Percentiles rank a stretch among this genome's conserved stretches.
phyloP scores from a whole-genome alignment of 2,329 filamentous ascomycete genomes.

The Cladosporium oxysporum region DNA sequence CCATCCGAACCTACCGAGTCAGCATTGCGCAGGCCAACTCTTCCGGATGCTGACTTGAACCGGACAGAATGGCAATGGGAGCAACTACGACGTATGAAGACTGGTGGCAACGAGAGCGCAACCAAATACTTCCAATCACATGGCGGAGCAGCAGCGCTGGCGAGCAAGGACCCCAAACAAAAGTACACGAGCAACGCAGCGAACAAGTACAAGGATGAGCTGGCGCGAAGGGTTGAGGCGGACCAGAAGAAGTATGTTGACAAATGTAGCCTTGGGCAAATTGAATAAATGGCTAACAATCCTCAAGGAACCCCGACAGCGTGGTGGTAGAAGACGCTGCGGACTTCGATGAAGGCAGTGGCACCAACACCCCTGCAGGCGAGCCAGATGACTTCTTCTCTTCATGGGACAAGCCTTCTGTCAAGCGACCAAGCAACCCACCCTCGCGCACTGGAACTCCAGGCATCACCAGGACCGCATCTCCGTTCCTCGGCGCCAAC shows the following conservation, averaged over 20 bases:
- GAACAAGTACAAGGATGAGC: slow-evolving; percentile 95
- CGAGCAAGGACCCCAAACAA: slow-evolving; percentile 93
- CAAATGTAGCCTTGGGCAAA: too few species aligned
- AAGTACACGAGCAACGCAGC: slow-evolving; percentile 96
- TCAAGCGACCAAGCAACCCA: slow-evolving; percentile 94
- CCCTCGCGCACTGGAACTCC: slow-evolving; percentile 88
- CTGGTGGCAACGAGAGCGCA: slow-evolving; percentile 95
- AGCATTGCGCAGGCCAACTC: background rate
- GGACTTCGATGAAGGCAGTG: slow-evolving; percentile 61
- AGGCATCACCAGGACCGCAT: slow-evolving; percentile 76
- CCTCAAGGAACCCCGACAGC: slow-evolving; percentile 72
- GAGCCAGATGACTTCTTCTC: slow-evolving; percentile 97
- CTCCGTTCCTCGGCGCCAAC: slow-evolving; percentile 76
- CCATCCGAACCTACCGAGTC: background rate
- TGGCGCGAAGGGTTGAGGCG: slow-evolving; percentile 78
- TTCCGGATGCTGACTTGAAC: slow-evolving; percentile 4
- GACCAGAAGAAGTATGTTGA: slow-evolving; percentile 78
- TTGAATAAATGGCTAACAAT: slow-evolving; percentile 30
- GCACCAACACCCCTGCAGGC: slow-evolving; percentile 73
- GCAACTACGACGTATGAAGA: slow-evolving; percentile 95
- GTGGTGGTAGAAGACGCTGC: slow-evolving; percentile 78
- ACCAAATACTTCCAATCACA: slow-evolving; percentile 98
- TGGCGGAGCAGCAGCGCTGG: slow-evolving; percentile 87
- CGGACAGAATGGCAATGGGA: slow-evolving; percentile 87
- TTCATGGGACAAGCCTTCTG: slow-evolving; percentile 96